Evolutionary conservation across 225 moss, liverwort and hornwort genomes (phyloP), one percentile per base, ranked within the genome.

Genomic region (Anthoceros angustus): DNA sequence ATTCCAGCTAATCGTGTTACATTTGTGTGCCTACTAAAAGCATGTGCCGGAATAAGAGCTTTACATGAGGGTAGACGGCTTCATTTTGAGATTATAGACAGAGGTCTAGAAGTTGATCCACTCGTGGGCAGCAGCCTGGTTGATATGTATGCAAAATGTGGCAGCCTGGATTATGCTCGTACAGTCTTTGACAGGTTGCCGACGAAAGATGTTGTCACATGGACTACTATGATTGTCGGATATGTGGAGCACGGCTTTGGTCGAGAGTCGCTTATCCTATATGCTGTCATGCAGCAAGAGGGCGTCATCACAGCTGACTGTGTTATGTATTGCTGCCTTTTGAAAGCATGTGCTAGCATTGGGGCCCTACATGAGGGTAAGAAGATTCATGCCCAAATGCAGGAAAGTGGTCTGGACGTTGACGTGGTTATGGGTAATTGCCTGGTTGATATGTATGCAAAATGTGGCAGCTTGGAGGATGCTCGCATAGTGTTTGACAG

Each of bases 381-480:
- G 55, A 23, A 55, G 55, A 18, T 55, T 15, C 55, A 55, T 55
- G 6, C 23, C n/a, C 55, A 55, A 23, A 55, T 55, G 18, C 55
- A 55, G 6, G 55, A 55, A 55, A 55, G n/a, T 18, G 55, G 18
- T 18, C 5, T 55, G 8, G 55, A 55, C 18, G 4, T 23, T 20
- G 23, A 55, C 23, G 55, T 15, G 14, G 23, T 55, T 55, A 23
- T 55, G 12, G 55, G 55, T 2, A 55, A 23, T 23, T 55, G 55
- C 55, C 55, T 55, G 8, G 55, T 55, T 20, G 55, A 55, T 12
- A 55, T 55, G 55, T 55, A 55, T 55, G 55, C 55, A 20, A 55
- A 55, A 23, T 55, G 55, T 55, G 55, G 55, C n/a, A 18, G 55
- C 55, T 23, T 55, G 55, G 55, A 55, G n/a, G 55, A 55, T 55